These are phyloP conservation scores for Collybiopsis confluens DNA, from an alignment of 768 basidiomycete genomes.

Conservation along the genomic window DNA sequence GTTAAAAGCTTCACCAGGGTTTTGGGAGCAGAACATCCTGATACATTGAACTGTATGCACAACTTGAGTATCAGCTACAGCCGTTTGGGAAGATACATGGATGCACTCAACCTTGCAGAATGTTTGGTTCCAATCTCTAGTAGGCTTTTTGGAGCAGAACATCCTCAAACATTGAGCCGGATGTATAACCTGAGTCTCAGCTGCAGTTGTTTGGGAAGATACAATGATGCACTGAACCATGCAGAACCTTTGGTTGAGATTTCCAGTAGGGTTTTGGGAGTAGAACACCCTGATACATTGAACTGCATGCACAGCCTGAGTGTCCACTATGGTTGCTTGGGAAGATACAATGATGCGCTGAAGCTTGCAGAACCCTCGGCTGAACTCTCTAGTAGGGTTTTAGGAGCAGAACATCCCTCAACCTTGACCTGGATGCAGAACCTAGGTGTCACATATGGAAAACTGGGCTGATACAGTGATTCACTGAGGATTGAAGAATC, in stretches of 20 bases:
- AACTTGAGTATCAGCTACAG: too few relatives aligned
- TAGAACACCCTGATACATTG: constrained; percentile 2
- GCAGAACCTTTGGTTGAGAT: neutral
- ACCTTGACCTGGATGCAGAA: neutral
- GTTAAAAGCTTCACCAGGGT: neutral
- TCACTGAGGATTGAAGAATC: neutral
- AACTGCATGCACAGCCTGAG: neutral
- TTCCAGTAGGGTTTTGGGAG: neutral
- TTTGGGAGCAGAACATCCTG: neutral
- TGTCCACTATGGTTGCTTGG: neutral
- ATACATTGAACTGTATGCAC: constrained; percentile 1
- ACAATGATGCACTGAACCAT: neutral
- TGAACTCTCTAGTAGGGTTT: neutral
- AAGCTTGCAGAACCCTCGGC: neutral
- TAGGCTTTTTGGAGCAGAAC: too few relatives aligned
- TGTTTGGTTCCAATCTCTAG: too few relatives aligned
- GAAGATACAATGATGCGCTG: neutral
- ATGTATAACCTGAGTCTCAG: too few relatives aligned
- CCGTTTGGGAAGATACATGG: too few relatives aligned
- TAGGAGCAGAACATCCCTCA: too few relatives aligned
- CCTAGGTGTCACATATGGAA: neutral
- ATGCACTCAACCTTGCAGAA: too few relatives aligned
- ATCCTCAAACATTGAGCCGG: too few relatives aligned
- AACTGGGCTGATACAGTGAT: neutral
- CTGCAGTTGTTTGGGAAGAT: neutral